Conservation (phyloP, 495 filamentous ascomycete genomes). For the Hypoxylon cercidicola region DNA sequence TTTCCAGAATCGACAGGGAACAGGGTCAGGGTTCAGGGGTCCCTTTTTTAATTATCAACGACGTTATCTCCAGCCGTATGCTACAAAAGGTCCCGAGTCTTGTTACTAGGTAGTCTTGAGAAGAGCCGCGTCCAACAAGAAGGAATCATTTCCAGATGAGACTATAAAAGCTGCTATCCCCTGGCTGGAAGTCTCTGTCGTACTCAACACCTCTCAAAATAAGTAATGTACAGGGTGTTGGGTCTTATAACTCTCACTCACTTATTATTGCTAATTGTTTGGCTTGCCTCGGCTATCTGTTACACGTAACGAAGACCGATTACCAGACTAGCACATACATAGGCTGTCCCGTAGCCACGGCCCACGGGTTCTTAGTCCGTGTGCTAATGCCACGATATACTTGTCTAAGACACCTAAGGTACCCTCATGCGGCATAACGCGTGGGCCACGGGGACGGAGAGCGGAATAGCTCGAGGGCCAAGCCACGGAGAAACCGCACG, state of each 20-base stretch:
- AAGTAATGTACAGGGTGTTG: not conserved
- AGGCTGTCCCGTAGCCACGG: slow-evolving; percentile 33
- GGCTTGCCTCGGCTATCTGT: slow-evolving; percentile 29
- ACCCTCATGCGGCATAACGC: slow-evolving; percentile 34
- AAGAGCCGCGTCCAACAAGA: not conserved
- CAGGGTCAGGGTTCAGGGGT: slow-evolving; percentile 34
- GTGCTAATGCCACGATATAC: slow-evolving; percentile 38
- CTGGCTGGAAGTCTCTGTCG: not conserved
- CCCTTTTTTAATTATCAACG: slow-evolving; percentile 26
- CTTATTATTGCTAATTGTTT: not conserved
- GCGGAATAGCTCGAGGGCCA: slow-evolving; percentile 28
- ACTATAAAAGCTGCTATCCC: not conserved
- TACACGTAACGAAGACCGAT: slow-evolving; percentile 13
- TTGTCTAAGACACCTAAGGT: slow-evolving; percentile 40
- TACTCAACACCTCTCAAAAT: not conserved
- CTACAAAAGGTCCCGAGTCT: slow-evolving; percentile 11
- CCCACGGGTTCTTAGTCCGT: slow-evolving; percentile 23
- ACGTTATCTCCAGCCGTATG: slow-evolving; percentile 30
- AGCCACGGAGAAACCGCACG: slow-evolving; percentile 27
- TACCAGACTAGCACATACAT: slow-evolving; percentile 4
- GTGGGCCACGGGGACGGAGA: slow-evolving; percentile 30
- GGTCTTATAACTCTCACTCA: not conserved
- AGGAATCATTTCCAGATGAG: not conserved
- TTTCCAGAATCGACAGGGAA: slow-evolving; percentile 39
- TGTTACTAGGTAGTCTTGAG: not conserved